Percentiles rank a stretch among this genome's conserved stretches.
phyloP scores from a whole-genome alignment of 108 stramenopile species.

The Nitzschia sp. region DNA sequence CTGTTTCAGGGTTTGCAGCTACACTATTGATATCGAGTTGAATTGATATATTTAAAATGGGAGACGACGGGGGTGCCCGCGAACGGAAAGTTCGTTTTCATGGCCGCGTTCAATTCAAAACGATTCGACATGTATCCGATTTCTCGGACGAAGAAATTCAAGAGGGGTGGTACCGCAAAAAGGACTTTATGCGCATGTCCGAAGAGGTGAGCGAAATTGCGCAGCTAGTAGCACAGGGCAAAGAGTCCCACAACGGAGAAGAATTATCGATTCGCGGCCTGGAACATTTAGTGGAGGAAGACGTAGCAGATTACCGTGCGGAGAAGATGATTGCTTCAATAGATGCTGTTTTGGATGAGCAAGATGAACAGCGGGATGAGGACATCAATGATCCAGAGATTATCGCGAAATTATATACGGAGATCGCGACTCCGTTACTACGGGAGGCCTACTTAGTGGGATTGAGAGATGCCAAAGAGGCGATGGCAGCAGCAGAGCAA shows the following conservation, averaged over 20 bases:
- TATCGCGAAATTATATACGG: constrained; percentile 36
- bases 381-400: constrained; percentile 32
- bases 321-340: constrained; percentile 47
- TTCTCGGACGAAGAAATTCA: constrained; percentile 35
- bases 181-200: constrained; percentile 43
- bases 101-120: constrained; percentile 41
- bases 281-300: constrained; percentile 40
- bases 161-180: constrained; percentile 38
- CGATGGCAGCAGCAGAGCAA: constrained; percentile 8
- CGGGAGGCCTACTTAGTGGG: constrained; percentile 33
- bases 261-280: constrained; percentile 36
- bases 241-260: constrained; percentile 29
- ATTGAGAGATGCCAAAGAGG: constrained; percentile 33
- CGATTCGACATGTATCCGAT: constrained; percentile 36
- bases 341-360: constrained; percentile 43
- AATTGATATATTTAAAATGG: too few species aligned
- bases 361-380: constrained; percentile 42
- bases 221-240: constrained; percentile 21
- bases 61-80: background rate
- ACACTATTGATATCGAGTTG: too few species aligned
- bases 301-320: constrained; percentile 38
- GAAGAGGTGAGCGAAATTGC: constrained; percentile 41
- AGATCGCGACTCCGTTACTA: constrained; percentile 32
- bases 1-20: too few species aligned
- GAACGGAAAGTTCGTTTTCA: constrained; percentile 32